A percentile compares a stretch with the other conserved stretches of the same genome.
Conservation (phyloP, 805 yeast species). For the Ascoidea tarda region DNA sequence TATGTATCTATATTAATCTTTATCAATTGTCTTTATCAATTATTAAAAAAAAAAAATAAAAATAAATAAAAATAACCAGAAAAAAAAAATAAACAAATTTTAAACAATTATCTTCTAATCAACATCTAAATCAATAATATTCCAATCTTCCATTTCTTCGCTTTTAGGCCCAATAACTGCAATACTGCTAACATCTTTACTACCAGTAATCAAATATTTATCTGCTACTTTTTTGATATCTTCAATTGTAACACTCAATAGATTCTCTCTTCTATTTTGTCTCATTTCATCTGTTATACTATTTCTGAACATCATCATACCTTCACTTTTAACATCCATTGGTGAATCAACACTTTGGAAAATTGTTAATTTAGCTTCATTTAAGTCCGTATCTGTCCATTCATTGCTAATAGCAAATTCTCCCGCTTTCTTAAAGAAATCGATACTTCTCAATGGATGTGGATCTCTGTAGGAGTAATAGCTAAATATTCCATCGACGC, state of each 20-base stretch:
- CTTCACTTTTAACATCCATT: constrained; percentile 65
- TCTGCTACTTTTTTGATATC: constrained; percentile 59
- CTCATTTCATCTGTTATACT: constrained; percentile 68
- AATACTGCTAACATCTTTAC: constrained; percentile 15
- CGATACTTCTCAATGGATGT: constrained; percentile 55
- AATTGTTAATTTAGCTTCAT: constrained; percentile 80
- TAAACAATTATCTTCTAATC: neutral
- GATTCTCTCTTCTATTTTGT: constrained; percentile 62
- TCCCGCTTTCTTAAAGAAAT: constrained; percentile 40
- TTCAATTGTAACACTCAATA: constrained; percentile 47
- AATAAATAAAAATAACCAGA: neutral
- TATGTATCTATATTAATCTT: neutral
- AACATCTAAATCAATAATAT: neutral
- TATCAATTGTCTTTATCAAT: neutral
- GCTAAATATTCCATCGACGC: constrained; percentile 65
- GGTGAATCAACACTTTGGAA: constrained; percentile 94
- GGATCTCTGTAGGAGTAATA: constrained; percentile 94
- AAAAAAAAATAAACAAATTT: too few relatives aligned
- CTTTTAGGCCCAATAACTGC: constrained; percentile 34
- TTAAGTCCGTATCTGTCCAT: constrained; percentile 55
- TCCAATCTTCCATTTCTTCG: constrained; percentile 8
- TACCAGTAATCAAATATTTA: constrained; percentile 34
- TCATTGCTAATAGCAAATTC: constrained; percentile 29
- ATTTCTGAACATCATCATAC: constrained; percentile 46
- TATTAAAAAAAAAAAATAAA: neutral